Conservation (phyloP, 2,329 filamentous ascomycete genomes). For the Parascedosporium putredinis region DNA sequence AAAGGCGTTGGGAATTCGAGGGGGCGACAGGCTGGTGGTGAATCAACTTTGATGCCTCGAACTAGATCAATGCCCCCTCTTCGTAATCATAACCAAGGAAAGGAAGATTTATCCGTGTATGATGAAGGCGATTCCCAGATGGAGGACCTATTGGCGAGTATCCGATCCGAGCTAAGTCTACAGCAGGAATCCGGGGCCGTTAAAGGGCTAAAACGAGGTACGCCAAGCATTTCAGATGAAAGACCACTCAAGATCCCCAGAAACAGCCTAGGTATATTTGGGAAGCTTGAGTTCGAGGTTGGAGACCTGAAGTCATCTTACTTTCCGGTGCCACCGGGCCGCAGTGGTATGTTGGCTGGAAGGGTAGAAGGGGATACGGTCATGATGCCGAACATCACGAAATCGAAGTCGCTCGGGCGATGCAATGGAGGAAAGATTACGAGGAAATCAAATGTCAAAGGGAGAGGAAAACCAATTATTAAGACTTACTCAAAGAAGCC, state of each 20-base stretch:
- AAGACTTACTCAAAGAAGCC: constrained; percentile 8
- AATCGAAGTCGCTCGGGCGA: neutral
- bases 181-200: neutral
- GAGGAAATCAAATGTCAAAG: neutral
- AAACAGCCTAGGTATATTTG: constrained; percentile 1
- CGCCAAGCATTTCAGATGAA: neutral
- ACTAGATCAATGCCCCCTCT: neutral
- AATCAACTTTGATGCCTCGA: neutral
- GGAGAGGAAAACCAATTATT: neutral
- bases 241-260: constrained; percentile 1
- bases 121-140: neutral
- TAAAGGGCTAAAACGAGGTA: neutral
- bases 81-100: neutral
- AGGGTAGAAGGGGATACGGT: neutral
- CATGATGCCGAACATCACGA: neutral
- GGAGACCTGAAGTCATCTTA: constrained; percentile 6
- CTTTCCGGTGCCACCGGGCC: neutral
- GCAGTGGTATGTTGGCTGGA: neutral
- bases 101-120: neutral
- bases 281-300: constrained; percentile 4
- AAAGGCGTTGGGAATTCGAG: neutral
- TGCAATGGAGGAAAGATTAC: neutral
- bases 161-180: neutral
- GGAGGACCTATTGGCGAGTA: neutral
- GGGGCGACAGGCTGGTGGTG: neutral